Conservation (phyloP, 148 eudicot genomes). For the Persicaria maculosa region DNA sequence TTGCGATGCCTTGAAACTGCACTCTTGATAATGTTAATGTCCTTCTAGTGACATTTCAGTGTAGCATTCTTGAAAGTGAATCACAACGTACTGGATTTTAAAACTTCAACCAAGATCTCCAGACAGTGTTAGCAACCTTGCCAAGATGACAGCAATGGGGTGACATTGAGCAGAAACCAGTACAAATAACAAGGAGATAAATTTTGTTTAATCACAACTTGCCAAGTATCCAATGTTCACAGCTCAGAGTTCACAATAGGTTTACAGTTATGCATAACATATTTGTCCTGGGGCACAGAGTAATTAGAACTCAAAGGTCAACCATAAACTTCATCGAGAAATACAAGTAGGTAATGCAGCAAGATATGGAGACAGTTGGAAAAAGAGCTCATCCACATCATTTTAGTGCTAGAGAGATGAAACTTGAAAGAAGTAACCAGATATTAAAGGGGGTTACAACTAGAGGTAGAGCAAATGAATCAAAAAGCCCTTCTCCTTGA, state of each 20-base stretch:
- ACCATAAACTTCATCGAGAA: neutral
- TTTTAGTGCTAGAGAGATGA: neutral
- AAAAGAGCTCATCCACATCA: neutral
- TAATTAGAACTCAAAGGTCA: neutral
- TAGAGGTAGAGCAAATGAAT: neutral
- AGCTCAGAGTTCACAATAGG: neutral
- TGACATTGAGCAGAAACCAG: neutral
- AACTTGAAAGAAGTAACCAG: neutral
- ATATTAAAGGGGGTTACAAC: neutral
- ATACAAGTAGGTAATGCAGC: neutral
- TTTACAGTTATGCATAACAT: neutral
- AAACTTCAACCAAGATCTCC: neutral
- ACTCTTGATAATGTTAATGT: no score
- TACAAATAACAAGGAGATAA: neutral
- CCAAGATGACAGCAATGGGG: neutral
- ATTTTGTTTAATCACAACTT: neutral
- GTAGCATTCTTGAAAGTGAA: neutral
- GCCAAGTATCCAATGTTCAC: neutral
- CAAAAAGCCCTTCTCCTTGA: neutral
- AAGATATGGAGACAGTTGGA: neutral
- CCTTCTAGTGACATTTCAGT: no score
- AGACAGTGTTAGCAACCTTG: neutral
- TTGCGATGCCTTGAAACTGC: no score
- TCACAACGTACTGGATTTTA: neutral
- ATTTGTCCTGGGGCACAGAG: neutral